Conservation (phyloP, 306 rosid species). For the Pterocarpus macrocarpus region DNA sequence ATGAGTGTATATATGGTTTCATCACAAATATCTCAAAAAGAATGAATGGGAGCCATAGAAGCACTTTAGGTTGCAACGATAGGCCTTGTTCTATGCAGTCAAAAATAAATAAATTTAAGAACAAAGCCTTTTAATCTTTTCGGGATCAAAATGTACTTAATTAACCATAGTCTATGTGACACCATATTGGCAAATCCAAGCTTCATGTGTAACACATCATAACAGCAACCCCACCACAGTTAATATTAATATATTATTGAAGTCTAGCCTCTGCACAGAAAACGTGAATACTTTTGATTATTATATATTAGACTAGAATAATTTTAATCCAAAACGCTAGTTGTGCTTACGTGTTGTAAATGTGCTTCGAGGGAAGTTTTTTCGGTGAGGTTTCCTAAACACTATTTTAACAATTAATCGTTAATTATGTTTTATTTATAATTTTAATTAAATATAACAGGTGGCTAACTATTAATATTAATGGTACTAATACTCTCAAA, state of each 20-base stretch:
- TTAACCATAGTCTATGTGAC: constrained; percentile 35
- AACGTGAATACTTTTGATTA: constrained; percentile 32
- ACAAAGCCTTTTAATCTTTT: neutral
- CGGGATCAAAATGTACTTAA: constrained; percentile 39
- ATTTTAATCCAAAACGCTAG: neutral
- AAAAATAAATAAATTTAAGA: neutral
- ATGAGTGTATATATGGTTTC: neutral
- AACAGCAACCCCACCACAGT: constrained; percentile 36
- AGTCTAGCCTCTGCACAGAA: constrained; percentile 22
- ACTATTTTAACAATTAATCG: too few species aligned
- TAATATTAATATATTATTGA: neutral
- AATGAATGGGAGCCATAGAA: constrained; percentile 39
- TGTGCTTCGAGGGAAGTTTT: neutral
- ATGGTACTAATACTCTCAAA: too few species aligned
- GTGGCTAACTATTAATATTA: too few species aligned
- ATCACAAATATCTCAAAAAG: neutral
- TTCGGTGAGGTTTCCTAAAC: too few species aligned
- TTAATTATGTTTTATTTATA: too few species aligned
- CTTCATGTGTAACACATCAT: constrained; percentile 45
- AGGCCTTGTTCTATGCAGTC: constrained; percentile 17
- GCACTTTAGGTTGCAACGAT: constrained; percentile 28
- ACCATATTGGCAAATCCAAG: constrained; percentile 40
- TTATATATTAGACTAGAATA: neutral
- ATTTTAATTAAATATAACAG: too few species aligned
- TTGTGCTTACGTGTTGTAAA: neutral